These are phyloP conservation scores for Bertia moriformis DNA, from an alignment of 2,329 filamentous ascomycete species.

Conservation along the genomic window DNA sequence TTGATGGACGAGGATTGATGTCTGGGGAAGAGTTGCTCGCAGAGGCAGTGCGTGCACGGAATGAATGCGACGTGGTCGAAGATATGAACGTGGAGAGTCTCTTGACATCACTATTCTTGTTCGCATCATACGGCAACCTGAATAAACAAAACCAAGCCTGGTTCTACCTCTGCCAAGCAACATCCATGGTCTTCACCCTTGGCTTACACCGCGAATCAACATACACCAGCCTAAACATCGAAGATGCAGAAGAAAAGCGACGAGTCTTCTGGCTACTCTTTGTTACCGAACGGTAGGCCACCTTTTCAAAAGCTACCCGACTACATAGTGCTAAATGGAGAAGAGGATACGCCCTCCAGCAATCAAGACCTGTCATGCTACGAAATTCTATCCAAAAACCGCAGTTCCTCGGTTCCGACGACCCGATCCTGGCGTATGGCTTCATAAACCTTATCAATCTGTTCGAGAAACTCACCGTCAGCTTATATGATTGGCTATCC, in stretches of 20 bases:
- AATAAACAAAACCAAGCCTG: background rate
- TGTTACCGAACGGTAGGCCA: background rate
- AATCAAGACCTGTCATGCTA: background rate
- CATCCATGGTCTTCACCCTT: slow-evolving; percentile 12
- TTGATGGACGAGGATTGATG: background rate
- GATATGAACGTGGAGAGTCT: slow-evolving; percentile 17
- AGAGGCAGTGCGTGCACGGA: slow-evolving; percentile 17
- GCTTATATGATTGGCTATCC: slow-evolving; percentile 20
- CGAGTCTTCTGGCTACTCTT: slow-evolving; percentile 1
- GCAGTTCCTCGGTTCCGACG: slow-evolving; percentile 7
- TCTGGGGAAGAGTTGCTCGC: slow-evolving; percentile 5
- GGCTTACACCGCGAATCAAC: slow-evolving; percentile 24
- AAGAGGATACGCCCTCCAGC: background rate
- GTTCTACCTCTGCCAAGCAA: slow-evolving; percentile 1
- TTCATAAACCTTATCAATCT: slow-evolving; percentile 21
- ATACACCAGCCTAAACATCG: slow-evolving; percentile 6
- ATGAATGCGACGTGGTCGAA: slow-evolving; percentile 21
- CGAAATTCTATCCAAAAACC: background rate
- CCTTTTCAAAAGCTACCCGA: background rate
- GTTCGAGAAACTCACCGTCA: slow-evolving; percentile 19
- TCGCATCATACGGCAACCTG: background rate
- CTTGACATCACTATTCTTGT: background rate
- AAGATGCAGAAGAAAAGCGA: background rate
- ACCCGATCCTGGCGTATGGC: slow-evolving; percentile 20
- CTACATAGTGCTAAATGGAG: background rate